Conservation (phyloP, 202 grass and related monocot genomes). For the Musa balbisiana region DNA sequence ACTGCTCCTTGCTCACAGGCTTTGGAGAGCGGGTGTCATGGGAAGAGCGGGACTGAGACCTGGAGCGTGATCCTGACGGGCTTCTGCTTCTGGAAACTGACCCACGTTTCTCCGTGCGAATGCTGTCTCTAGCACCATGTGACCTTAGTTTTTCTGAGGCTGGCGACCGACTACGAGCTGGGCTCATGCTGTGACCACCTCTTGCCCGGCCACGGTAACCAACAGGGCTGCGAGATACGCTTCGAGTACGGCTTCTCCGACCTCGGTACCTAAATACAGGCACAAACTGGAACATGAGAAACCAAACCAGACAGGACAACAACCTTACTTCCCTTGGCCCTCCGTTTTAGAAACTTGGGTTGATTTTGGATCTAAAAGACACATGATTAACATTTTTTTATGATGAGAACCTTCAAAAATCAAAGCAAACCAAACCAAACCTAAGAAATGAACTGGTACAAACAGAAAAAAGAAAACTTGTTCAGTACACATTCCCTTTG, state of each 20-base stretch:
- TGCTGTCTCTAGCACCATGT: conserved; percentile 18
- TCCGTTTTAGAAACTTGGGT: no score
- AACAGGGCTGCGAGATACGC: conserved; percentile 62
- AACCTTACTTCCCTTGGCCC: no score
- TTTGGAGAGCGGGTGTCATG: conserved; percentile 3
- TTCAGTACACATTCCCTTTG: no score
- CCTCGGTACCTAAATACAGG: conserved; percentile 40
- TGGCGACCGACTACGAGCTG: conserved; percentile 46
- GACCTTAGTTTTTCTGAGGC: conserved; percentile 42
- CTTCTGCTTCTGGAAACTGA: conserved; percentile 68
- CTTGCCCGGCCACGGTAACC: conserved; percentile 37
- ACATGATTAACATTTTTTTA: no score
- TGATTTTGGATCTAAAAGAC: no score
- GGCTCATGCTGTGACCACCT: conserved; percentile 61
- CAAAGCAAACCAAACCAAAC: no score
- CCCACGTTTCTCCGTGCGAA: conserved; percentile 14
- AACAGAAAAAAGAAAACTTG: no score
- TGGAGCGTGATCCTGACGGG: conserved; percentile 33
- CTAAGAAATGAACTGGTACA: no score
- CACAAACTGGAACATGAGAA: not conserved
- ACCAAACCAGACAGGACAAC: not conserved
- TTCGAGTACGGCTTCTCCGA: conserved; percentile 62
- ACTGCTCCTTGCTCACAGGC: conserved; percentile 22
- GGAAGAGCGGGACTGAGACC: conserved; percentile 32
- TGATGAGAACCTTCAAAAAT: no score